Base-by-base conservation (phyloP, 2,329 filamentous ascomycete species). In the Penicillium sp. region DNA sequence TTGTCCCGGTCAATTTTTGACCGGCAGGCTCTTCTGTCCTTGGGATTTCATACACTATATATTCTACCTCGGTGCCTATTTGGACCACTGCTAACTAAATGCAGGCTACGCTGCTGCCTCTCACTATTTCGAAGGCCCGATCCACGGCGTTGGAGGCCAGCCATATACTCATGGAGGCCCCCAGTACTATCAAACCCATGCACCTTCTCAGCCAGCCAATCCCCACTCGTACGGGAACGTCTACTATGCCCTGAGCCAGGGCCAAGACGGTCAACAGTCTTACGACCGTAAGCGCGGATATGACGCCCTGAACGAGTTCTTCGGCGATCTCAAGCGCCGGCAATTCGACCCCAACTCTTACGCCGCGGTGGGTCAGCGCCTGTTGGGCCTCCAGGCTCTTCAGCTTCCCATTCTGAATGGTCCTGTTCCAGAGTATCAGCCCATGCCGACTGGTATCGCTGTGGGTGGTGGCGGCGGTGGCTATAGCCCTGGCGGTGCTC, bases 261-360 rank as follows among this genome's bases (percentile, higher is more conserved):
- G 81, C 67, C 82, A 84, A 58, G 85, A 86, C 51, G 78, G 78
- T 53, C 77, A 81, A 37, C 71, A 69, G 18, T 65, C 76, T 9
- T 81, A 85, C 62, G 87, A 91, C 79, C 82, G 57, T 82, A 93
- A 91, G 74, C 87, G 89, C 52, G 82, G 82, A n/a, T 87, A 85
- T 58, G 89, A 96, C 62, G 86, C 87, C 48, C 75, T 96, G 49
- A 91, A 95, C 64, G 89, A 95, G 66, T 95, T 97, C 74, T 95
- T 97, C 57, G 88, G 87, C 57, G 89, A 87, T 65, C 84, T 89
- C 58, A 97, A 96, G 77, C 87, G 90, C 61, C 86, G 89, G 63
- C 84, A 89, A 60, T 86, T 97, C 57, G 89, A 97, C 66, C 87
- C 90, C 3, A 79, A 79, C 44, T 93, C 86, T n/a, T 97, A 96